Percentiles rank a stretch among this genome's conserved stretches.
These are phyloP conservation scores for Diaporthe vaccinii DNA, from an alignment of 2,329 filamentous ascomycete genomes.

Conservation along the genomic window DNA sequence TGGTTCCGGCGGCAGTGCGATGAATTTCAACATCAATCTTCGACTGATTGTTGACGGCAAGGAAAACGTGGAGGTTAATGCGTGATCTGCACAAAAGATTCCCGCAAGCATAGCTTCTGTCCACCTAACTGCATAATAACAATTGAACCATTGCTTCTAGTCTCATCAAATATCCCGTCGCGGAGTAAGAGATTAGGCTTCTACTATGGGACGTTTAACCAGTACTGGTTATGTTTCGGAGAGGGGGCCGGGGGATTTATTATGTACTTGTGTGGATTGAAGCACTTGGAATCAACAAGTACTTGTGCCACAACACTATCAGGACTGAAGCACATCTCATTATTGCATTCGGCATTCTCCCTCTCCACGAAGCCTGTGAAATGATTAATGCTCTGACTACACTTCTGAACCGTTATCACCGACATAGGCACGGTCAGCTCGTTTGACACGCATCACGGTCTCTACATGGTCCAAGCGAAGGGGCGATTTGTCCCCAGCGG, in stretches of 20 bases:
- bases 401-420: neutral
- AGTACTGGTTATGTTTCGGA: too few species aligned
- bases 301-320: too few species aligned
- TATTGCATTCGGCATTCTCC: neutral
- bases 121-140: accelerated
- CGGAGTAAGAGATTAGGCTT: too few species aligned
- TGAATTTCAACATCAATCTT: conserved; percentile 18
- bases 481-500: neutral
- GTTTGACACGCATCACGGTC: neutral
- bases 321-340: too few species aligned
- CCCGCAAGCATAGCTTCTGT: neutral
- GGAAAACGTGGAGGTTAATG: conserved; percentile 1
- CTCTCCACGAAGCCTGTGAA: neutral
- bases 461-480: neutral
- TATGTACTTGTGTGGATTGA: too few species aligned
- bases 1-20: neutral
- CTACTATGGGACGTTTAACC: too few species aligned
- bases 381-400: neutral
- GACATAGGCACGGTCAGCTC: neutral
- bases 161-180: too few species aligned
- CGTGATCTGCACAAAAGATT: neutral
- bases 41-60: conserved; percentile 4
- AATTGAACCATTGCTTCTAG: too few species aligned
- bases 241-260: too few species aligned
- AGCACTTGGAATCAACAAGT: too few species aligned